A percentile compares a stretch with the other conserved stretches of the same genome.
Evolutionary conservation across 305 asterid genomes (phyloP).

Genomic region (Fraxinus ornus): DNA sequence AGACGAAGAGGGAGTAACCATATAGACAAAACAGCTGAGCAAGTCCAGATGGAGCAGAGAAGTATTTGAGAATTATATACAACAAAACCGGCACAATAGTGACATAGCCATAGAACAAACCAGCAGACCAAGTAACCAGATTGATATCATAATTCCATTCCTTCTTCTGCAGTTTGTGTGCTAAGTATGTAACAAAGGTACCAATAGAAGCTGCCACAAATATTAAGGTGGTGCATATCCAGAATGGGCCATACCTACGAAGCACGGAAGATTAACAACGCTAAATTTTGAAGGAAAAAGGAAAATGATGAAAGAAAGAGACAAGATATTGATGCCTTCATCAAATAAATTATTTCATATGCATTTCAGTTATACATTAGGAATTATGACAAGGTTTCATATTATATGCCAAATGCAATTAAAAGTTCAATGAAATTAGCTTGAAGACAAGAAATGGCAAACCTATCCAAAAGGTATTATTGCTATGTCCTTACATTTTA

Average conservation of each 20-base stretch:
- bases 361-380: background rate
- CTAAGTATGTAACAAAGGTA: slow-evolving; percentile 83
- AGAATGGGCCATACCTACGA: slow-evolving; percentile 94
- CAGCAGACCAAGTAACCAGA: slow-evolving; percentile 93
- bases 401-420: background rate
- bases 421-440: background rate
- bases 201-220: slow-evolving; percentile 97
- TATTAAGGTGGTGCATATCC: slow-evolving; percentile 96
- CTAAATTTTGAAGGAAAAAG: slow-evolving; percentile 17
- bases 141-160: slow-evolving; percentile 87
- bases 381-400: slow-evolving; percentile 10
- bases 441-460: background rate
- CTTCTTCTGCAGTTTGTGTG: slow-evolving; percentile 81
- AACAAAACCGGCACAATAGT: slow-evolving; percentile 72
- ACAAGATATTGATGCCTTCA: background rate
- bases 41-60: slow-evolving; percentile 90
- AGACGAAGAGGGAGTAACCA: slow-evolving; percentile 89
- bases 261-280: slow-evolving; percentile 10
- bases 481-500: background rate
- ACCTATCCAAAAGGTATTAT: background rate
- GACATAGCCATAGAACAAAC: slow-evolving; percentile 90
- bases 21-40: slow-evolving; percentile 89
- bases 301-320: background rate
- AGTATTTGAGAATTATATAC: slow-evolving; percentile 85
- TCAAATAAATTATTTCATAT: background rate